Conservation (phyloP, 164 flowering plant species). For the Stephania cephalantha region DNA sequence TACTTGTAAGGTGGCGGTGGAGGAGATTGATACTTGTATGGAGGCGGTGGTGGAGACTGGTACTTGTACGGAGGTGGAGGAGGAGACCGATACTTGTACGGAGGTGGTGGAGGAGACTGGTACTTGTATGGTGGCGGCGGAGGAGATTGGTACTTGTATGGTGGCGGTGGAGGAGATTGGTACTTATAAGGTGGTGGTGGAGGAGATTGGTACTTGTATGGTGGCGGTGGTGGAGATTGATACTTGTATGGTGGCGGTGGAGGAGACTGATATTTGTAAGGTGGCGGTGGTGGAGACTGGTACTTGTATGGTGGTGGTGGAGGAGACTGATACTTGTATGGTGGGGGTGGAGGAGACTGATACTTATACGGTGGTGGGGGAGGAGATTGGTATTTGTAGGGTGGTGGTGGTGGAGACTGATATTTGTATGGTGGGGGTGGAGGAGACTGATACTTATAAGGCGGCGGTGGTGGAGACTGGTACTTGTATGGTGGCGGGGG, state of each 20-base stretch:
- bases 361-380: background rate
- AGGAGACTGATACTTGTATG: conserved; percentile 16
- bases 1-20: conserved; percentile 6
- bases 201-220: background rate
- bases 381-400: background rate
- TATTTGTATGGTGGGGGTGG: background rate
- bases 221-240: background rate
- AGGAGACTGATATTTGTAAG: conserved; percentile 16
- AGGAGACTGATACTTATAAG: background rate
- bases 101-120: background rate
- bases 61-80: conserved; percentile 7
- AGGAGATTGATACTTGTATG: conserved; percentile 13
- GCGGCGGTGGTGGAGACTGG: background rate
- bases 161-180: conserved; percentile 10
- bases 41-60: conserved; percentile 21
- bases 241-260: conserved; percentile 16
- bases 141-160: background rate
- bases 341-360: background rate
- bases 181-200: conserved; percentile 5
- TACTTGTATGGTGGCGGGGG: background rate
- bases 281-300: conserved; percentile 10
- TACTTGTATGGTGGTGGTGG: conserved; percentile 16
- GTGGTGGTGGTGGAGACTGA: conserved; percentile 1
- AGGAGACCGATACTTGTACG: background rate
- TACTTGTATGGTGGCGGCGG: background rate